Evolutionary conservation across 805 yeast genomes (phyloP).

Genomic region (Candida fluviatilis): DNA sequence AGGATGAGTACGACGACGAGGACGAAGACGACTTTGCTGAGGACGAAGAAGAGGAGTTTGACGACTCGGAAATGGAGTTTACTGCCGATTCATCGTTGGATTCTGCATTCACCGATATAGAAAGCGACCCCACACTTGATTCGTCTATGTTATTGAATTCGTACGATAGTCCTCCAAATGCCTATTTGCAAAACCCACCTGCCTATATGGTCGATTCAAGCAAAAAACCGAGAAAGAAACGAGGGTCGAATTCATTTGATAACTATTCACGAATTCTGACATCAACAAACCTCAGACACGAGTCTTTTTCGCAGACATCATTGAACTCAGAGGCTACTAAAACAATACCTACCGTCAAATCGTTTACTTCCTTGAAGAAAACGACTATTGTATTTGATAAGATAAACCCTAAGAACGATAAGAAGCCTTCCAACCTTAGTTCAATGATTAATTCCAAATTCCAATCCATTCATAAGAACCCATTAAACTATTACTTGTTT

Average conservation of each 20-base stretch:
- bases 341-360: background rate
- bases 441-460: conserved; percentile 37
- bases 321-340: conserved; percentile 1
- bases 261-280: conserved; percentile 1
- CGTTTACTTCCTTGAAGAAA: conserved; percentile 5
- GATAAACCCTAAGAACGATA: conserved; percentile 10
- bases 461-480: conserved; percentile 34
- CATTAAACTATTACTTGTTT: conserved; percentile 41
- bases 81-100: conserved; percentile 30
- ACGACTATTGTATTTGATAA: conserved; percentile 19
- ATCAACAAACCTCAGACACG: background rate
- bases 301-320: conserved; percentile 3
- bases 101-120: conserved; percentile 43
- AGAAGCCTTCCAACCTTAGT: conserved; percentile 35
- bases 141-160: conserved; percentile 23
- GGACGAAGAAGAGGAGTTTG: conserved; percentile 25
- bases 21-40: conserved; percentile 17
- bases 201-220: background rate
- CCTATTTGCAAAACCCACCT: conserved; percentile 1
- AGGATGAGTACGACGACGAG: conserved; percentile 12
- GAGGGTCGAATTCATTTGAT: conserved; percentile 1
- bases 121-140: conserved; percentile 32
- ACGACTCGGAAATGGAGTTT: conserved; percentile 23
- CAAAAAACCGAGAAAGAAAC: conserved; percentile 1
- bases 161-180: conserved; percentile 9